A percentile compares a stretch with the other conserved stretches of the same genome.
These are phyloP conservation scores for Leucoagaricus sp. DNA, from an alignment of 1,284 basidiomycete species.

Conservation along the genomic window DNA sequence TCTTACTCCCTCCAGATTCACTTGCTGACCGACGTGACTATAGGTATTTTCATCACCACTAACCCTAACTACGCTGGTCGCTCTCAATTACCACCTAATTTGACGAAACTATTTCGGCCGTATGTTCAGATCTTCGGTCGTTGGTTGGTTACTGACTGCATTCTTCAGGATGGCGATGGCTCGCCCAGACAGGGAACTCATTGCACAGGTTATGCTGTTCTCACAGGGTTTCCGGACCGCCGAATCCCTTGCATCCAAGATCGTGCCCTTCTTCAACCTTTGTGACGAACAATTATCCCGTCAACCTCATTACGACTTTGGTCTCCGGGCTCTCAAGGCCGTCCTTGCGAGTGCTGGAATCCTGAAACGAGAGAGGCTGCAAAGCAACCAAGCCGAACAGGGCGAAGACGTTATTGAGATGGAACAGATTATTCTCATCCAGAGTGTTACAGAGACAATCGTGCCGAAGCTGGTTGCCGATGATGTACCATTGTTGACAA, in stretches of 20 bases:
- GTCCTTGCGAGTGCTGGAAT: constrained; percentile 97
- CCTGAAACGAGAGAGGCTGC: constrained; percentile 89
- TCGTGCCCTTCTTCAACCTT: constrained; percentile 99
- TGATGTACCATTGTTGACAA: constrained; percentile 92
- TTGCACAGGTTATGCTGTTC: constrained; percentile 99
- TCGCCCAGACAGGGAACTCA: constrained; percentile 95
- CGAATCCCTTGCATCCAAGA: constrained; percentile 93
- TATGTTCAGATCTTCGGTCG: constrained; percentile 39
- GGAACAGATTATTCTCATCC: constrained; percentile 97
- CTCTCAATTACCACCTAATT: constrained; percentile 94
- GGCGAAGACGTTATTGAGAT: constrained; percentile 52
- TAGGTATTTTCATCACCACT: constrained; percentile 95
- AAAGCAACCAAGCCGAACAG: constrained; percentile 46
- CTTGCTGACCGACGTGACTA: constrained; percentile 13
- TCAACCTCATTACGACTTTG: constrained; percentile 99
- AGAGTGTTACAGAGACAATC: constrained; percentile 99
- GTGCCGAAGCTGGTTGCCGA: constrained; percentile 98
- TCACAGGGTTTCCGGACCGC: constrained; percentile 99
- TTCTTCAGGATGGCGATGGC: constrained; percentile 94
- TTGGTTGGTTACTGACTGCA: constrained; percentile 15
- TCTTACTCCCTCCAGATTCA: not conserved
- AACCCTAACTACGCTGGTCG: constrained; percentile 99
- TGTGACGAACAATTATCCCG: constrained; percentile 96
- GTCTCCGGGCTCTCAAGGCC: constrained; percentile 95
- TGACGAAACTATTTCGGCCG: constrained; percentile 95